Percentiles rank a stretch among this genome's conserved stretches.
phyloP scores from a whole-genome alignment of 2,329 filamentous ascomycete genomes.

The Lachnellula arida region DNA sequence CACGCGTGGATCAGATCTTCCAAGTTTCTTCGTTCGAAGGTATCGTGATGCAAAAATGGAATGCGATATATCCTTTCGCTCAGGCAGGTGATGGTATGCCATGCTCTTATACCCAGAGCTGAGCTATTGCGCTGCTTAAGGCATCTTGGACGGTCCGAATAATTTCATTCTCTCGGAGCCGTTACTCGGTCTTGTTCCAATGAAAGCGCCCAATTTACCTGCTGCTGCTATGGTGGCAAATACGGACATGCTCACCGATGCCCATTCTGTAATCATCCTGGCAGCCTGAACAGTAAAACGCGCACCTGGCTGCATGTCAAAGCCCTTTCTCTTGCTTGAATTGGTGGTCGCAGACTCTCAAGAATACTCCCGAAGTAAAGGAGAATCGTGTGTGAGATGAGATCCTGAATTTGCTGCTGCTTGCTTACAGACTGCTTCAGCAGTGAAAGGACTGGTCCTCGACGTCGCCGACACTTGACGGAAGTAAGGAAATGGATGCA shows the following conservation, averaged over 20 bases:
- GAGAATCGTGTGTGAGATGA: background rate
- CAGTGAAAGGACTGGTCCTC: too few relatives aligned
- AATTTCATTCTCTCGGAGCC: background rate
- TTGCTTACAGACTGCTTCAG: too few relatives aligned
- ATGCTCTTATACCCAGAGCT: background rate
- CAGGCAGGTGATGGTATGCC: background rate
- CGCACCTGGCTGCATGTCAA: background rate
- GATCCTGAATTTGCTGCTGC: too few relatives aligned
- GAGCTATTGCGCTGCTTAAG: background rate
- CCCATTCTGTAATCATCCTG: background rate
- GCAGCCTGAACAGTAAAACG: too few relatives aligned
- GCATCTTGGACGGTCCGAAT: background rate
- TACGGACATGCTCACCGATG: background rate
- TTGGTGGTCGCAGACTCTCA: background rate
- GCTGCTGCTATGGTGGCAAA: background rate
- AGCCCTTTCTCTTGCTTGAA: background rate
- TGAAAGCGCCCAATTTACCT: background rate
- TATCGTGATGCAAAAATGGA: background rate
- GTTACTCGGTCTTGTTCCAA: background rate
- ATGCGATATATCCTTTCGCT: background rate
- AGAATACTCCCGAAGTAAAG: too few relatives aligned
- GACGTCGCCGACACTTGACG: too few relatives aligned
- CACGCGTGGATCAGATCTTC: background rate
- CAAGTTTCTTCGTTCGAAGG: background rate
- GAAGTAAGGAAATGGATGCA: too few relatives aligned